Percentiles rank a stretch among this genome's conserved stretches.
Conservation (phyloP, 192 early-diverging fungal species). For the Nowakowskiella sp. region DNA sequence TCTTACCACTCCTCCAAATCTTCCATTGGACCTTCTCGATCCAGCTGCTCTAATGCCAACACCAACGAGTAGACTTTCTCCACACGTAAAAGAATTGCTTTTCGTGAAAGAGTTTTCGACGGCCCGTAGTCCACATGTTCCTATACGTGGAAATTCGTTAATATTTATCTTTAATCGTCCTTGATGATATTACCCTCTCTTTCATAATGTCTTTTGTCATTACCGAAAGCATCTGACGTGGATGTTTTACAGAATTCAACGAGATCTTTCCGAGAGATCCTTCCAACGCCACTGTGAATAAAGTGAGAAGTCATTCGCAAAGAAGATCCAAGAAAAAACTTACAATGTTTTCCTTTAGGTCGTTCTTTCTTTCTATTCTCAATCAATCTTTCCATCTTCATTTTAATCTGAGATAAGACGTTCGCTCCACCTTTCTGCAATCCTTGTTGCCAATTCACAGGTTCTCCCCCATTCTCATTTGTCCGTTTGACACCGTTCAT, state of each 20-base stretch:
- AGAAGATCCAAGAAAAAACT: constrained; percentile 13
- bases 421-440: constrained; percentile 18
- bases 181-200: no score
- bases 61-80: constrained; percentile 76
- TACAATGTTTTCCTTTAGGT: constrained; percentile 74
- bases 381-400: constrained; percentile 94
- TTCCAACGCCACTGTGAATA: constrained; percentile 67
- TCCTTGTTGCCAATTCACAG: constrained; percentile 43
- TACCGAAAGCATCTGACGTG: constrained; percentile 78
- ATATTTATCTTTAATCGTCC: no score
- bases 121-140: not conserved
- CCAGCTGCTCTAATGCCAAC: constrained; percentile 73
- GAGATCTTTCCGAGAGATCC: constrained; percentile 94
- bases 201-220: constrained; percentile 10
- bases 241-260: constrained; percentile 77
- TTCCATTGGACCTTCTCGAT: constrained; percentile 55
- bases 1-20: constrained; percentile 44
- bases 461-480: constrained; percentile 2
- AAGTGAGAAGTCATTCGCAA: not conserved
- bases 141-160: not conserved
- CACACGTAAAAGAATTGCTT: constrained; percentile 38
- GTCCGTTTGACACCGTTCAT: constrained; percentile 21
- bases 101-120: not conserved
- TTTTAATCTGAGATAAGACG: constrained; percentile 64
- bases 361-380: constrained; percentile 79